Percentiles rank a stretch among this genome's conserved stretches.
phyloP scores from a whole-genome alignment of 2,329 filamentous ascomycete species.

The Thyridium curvatum region DNA sequence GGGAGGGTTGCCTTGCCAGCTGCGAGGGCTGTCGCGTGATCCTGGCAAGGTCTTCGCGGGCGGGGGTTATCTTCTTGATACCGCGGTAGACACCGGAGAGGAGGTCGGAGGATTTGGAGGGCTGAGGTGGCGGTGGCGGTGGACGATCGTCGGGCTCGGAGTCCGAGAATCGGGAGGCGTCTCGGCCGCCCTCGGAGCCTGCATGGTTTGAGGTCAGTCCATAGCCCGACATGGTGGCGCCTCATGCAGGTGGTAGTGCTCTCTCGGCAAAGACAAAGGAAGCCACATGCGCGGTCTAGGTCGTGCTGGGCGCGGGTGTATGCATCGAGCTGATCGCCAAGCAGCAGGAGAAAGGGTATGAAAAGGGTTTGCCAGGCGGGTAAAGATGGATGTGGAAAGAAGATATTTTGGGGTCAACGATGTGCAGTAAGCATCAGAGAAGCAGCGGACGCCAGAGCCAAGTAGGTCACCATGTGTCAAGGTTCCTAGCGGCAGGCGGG shows the following conservation, averaged over 20 bases:
- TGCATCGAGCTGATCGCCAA: too few species aligned
- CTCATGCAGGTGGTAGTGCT: slow-evolving; percentile 4
- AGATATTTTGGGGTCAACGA: too few species aligned
- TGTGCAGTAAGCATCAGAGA: too few species aligned
- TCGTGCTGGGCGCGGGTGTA: too few species aligned
- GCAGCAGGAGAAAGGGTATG: too few species aligned
- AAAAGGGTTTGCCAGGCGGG: too few species aligned
- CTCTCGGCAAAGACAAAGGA: background rate
- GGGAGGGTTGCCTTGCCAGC: slow-evolving; percentile 20
- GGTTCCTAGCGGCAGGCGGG: too few species aligned
- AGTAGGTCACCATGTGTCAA: too few species aligned
- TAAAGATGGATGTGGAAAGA: too few species aligned
- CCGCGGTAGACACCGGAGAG: slow-evolving; percentile 46
- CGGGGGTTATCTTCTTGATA: slow-evolving; percentile 39
- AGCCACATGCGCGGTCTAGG: background rate
- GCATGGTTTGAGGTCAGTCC: slow-evolving; percentile 25
- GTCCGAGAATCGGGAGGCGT: slow-evolving; percentile 35
- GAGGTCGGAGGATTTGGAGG: slow-evolving; percentile 37
- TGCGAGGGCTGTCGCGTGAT: slow-evolving; percentile 38
- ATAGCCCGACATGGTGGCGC: slow-evolving; percentile 12
- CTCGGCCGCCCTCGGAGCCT: slow-evolving; percentile 21
- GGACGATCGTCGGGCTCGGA: slow-evolving; percentile 34
- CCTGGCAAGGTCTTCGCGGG: slow-evolving; percentile 34
- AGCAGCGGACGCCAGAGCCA: too few species aligned
- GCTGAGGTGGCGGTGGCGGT: slow-evolving; percentile 21